Evolutionary conservation across 2,329 filamentous ascomycete genomes (phyloP).

Genomic region (Albophoma yamanashiensis): DNA sequence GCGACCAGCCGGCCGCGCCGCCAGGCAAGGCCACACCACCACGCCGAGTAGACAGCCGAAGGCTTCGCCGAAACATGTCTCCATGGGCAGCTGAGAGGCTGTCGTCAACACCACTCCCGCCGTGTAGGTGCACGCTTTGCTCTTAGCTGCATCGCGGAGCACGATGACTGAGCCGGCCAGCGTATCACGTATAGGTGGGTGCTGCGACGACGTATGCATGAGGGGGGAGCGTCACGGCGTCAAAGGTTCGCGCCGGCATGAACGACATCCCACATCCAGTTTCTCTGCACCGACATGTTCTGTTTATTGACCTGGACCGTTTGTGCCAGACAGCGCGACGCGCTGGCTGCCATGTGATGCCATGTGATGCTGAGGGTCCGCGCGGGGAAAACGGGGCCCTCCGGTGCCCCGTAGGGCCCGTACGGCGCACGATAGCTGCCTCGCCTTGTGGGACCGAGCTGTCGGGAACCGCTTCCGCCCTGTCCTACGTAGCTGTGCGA

Average conservation of each 20-base stretch:
- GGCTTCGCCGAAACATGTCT: background rate
- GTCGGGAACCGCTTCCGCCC: background rate
- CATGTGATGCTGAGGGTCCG: background rate
- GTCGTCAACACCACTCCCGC: background rate
- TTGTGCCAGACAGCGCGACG: background rate
- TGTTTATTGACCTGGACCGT: background rate
- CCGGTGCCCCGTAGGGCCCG: background rate
- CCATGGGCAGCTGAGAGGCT: background rate
- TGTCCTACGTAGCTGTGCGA: too few relatives aligned
- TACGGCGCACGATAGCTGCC: background rate
- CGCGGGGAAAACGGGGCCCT: background rate
- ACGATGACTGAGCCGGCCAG: background rate
- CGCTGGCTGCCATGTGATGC: background rate
- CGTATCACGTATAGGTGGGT: background rate
- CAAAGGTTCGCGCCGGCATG: background rate
- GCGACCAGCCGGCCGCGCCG: background rate
- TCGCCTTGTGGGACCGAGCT: background rate
- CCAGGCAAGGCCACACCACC: background rate
- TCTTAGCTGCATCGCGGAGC: background rate
- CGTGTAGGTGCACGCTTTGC: background rate
- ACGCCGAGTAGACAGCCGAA: background rate
- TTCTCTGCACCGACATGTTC: background rate
- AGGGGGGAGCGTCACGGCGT: background rate
- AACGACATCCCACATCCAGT: background rate
- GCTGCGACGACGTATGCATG: background rate